These are phyloP conservation scores for Ascomycota sp. DNA, from an alignment of 2,329 filamentous ascomycete genomes.

Conservation along the genomic window DNA sequence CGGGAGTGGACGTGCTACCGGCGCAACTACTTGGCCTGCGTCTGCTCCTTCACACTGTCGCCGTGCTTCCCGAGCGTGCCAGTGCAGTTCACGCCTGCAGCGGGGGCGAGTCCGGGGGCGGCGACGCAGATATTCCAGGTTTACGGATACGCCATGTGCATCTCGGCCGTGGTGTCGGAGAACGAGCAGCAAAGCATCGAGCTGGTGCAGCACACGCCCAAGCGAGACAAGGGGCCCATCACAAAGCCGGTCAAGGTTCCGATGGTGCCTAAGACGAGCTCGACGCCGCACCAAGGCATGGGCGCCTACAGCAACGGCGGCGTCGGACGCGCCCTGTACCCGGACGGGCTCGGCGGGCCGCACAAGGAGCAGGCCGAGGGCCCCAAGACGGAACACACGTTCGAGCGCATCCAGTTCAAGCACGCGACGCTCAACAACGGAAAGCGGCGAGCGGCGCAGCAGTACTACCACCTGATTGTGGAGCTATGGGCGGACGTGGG, in stretches of 20 bases:
- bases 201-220: conserved; percentile 77
- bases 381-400: conserved; percentile 37
- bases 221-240: conserved; percentile 72
- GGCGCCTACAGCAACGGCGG: conserved; percentile 23
- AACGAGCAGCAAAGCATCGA: conserved; percentile 59
- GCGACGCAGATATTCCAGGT: conserved; percentile 37
- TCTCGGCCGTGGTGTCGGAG: conserved; percentile 65
- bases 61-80: conserved; percentile 19
- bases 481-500: conserved; percentile 59
- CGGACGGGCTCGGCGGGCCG: conserved; percentile 20
- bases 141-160: conserved; percentile 59
- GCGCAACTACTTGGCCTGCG: conserved; percentile 76
- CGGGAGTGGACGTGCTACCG: conserved; percentile 83
- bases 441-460: conserved; percentile 72
- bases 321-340: conserved; percentile 21
- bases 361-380: too few relatives aligned
- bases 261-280: conserved; percentile 45
- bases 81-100: conserved; percentile 26
- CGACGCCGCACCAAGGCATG: conserved; percentile 25
- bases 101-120: not conserved
- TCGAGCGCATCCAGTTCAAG: conserved; percentile 88
- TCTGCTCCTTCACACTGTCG: conserved; percentile 58
- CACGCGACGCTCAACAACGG: conserved; percentile 87
- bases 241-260: conserved; percentile 50
- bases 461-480: conserved; percentile 81